Evolutionary conservation across 495 filamentous ascomycete species (phyloP), one percentile per base, ranked within the genome.

Genomic region (Neurospora pannonica): DNA sequence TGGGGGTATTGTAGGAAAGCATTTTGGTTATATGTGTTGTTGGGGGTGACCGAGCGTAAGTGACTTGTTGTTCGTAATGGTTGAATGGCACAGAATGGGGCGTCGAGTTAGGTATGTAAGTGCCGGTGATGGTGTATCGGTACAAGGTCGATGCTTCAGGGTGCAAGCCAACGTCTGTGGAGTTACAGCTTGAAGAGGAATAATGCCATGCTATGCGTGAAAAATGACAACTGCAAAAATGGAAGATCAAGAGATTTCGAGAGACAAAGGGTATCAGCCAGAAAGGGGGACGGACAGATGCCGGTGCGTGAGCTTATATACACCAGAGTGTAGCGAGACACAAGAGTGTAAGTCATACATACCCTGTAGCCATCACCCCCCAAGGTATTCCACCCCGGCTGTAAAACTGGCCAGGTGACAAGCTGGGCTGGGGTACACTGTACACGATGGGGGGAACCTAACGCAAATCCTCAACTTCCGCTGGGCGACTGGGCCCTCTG

Each of bases 1-100:
- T 76, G 13, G 84, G 78, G 19, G 78, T 75, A 46, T 85, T 83
- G 79, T 83, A 84, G 38, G 84, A 83, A 38, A 87, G 81, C 84
- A 86, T 85, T 39, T 60, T 79, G 43, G 69, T 34, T 36, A 60
- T 13, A 67, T 36, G 15, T 5, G n/a, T 48, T 67, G 28, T 67
- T 67, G 28, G 24, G 15, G 54, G 54, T 31, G 54, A 36, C 54
- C 54, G 54, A 67, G 54, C 13, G 28, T 34, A 36, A 31, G 7
- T 67, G 15, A 19, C 17, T 34, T 67, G 48, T 60, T 67, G 34
- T 67, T 31, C 3, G 54, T 67, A 67, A 19, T 67, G 3, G 28
- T 17, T 19, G 28, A 31, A 42, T 36, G 37, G 17, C 19, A 37
- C 42, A 31, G n/a, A 43, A 67, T 71, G 34, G 54, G 31, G 67